Evolutionary conservation across 169 alveolate species (phyloP).

Genomic region (Ichthyophthirius multifiliis): DNA sequence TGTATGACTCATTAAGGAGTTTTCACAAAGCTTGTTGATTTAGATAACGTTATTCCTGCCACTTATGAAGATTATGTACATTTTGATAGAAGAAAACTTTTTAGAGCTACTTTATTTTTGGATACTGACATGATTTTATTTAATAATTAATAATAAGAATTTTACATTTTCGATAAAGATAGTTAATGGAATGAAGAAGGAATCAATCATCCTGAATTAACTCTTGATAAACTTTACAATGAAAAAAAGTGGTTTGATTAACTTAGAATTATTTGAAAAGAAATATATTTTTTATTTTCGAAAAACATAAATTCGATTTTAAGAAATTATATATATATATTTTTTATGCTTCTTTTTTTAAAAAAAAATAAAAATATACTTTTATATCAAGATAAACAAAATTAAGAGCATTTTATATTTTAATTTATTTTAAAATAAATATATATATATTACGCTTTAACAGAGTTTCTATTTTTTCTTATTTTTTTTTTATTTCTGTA

Average conservation of each 20-base stretch:
- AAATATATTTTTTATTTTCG: too few species aligned
- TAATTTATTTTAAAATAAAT: too few species aligned
- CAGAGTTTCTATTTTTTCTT: too few species aligned
- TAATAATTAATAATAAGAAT: conserved; percentile 28
- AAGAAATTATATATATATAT: too few species aligned
- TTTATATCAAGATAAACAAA: too few species aligned
- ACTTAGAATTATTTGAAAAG: neutral
- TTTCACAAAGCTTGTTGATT: conserved; percentile 18
- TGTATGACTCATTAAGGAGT: conserved; percentile 16
- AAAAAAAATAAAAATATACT: too few species aligned
- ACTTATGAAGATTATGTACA: conserved; percentile 40
- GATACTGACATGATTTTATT: conserved; percentile 47
- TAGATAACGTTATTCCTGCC: conserved; percentile 39
- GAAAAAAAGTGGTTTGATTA: conserved; percentile 47
- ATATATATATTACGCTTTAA: too few species aligned
- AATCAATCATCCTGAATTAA: conserved; percentile 25
- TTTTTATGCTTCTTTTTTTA: too few species aligned
- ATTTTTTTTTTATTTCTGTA: too few species aligned
- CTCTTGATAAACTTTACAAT: conserved; percentile 13
- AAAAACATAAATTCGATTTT: too few species aligned
- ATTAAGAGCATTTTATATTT: too few species aligned
- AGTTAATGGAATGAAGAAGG: conserved; percentile 49
- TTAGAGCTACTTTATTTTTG: conserved; percentile 21
- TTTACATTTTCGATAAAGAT: conserved; percentile 41
- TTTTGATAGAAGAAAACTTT: conserved; percentile 19